These are phyloP conservation scores for Debaryomyces coudertii DNA, from an alignment of 1,139 yeast genomes.

Conservation along the genomic window DNA sequence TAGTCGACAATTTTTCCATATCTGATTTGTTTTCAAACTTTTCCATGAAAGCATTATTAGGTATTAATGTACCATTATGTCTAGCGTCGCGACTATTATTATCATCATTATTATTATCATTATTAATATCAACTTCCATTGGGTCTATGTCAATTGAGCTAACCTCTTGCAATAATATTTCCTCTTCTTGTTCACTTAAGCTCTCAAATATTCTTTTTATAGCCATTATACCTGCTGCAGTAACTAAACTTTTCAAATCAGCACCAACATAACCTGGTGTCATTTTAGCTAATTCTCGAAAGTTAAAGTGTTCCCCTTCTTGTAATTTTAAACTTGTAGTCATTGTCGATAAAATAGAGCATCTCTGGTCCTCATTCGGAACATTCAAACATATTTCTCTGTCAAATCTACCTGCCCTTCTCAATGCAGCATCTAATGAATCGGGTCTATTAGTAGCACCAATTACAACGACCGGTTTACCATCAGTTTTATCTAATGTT, in stretches of 20 bases:
- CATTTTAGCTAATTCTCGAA: conserved; percentile 74
- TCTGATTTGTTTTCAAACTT: conserved; percentile 37
- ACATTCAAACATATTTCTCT: conserved; percentile 70
- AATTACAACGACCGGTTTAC: conserved; percentile 75
- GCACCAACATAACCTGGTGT: conserved; percentile 99
- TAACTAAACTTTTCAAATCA: conserved; percentile 87
- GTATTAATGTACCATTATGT: conserved; percentile 11
- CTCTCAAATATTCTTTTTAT: conserved; percentile 81
- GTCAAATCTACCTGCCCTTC: conserved; percentile 55
- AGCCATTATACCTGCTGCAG: conserved; percentile 96
- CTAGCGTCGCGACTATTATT: no score
- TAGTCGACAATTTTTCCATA: conserved; percentile 57
- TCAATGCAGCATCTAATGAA: conserved; percentile 50
- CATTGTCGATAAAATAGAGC: conserved; percentile 76
- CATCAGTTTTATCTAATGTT: conserved; percentile 82
- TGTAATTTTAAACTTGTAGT: conserved; percentile 61
- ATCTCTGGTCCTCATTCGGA: conserved; percentile 85
- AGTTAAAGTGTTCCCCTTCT: conserved; percentile 67
- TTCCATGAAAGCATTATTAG: conserved; percentile 15
- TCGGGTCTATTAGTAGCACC: conserved; percentile 57
- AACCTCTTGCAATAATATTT: conserved; percentile 18
- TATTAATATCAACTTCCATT: conserved; percentile 48
- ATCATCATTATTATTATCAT: neutral
- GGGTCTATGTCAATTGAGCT: conserved; percentile 19
- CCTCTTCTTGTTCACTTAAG: conserved; percentile 42